Conservation (phyloP, 2,329 filamentous ascomycete genomes). For the Atkinsonella hypoxylon region DNA sequence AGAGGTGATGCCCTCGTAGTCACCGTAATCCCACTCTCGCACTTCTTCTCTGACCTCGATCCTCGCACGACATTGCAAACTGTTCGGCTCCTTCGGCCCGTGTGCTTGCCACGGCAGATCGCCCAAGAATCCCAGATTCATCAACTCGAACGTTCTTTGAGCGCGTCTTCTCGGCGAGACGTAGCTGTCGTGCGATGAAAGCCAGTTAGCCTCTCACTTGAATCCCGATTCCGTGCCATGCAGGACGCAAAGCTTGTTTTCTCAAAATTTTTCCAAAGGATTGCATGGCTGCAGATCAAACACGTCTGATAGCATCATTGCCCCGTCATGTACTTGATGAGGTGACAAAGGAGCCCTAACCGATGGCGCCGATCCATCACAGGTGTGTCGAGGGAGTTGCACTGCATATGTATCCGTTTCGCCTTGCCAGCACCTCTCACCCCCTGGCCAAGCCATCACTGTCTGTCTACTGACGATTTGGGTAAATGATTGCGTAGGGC, state of each 20-base stretch:
- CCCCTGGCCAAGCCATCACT: background rate
- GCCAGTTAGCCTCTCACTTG: background rate
- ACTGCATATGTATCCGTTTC: background rate
- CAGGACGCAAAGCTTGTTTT: background rate
- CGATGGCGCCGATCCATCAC: background rate
- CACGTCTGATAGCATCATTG: background rate
- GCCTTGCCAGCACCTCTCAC: background rate
- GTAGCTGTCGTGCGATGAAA: conserved; percentile 40
- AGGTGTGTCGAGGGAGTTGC: background rate
- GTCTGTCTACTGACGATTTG: background rate
- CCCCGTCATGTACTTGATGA: background rate
- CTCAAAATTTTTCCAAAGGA: background rate
- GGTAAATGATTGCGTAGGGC: background rate
- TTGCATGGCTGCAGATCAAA: background rate
- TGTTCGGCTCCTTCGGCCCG: conserved; percentile 22
- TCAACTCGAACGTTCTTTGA: conserved; percentile 79
- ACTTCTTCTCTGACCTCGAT: conserved; percentile 61
- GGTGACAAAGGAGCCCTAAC: background rate
- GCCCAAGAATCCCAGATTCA: conserved; percentile 59
- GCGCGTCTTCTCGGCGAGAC: conserved; percentile 79
- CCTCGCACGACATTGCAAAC: conserved; percentile 41
- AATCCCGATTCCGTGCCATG: background rate
- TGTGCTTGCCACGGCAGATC: conserved; percentile 57
- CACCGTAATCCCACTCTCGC: conserved; percentile 79
- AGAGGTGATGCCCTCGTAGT: conserved; percentile 73